These are phyloP conservation scores for Ophiostoma ulmi DNA, from an alignment of 2,329 filamentous ascomycete genomes.

Conservation along the genomic window DNA sequence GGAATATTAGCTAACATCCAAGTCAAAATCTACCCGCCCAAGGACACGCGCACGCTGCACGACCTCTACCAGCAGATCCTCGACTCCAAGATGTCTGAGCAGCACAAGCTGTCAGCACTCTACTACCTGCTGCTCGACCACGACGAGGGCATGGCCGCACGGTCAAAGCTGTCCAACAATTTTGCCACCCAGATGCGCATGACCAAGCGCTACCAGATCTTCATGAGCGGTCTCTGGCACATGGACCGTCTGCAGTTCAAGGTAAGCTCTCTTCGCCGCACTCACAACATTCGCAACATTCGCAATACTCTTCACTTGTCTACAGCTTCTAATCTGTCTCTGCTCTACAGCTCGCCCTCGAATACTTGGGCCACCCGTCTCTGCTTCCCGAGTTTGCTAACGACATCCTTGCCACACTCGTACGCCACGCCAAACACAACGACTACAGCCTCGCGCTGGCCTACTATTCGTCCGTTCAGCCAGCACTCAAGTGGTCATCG, in stretches of 20 bases:
- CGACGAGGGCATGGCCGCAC: slow-evolving; percentile 47
- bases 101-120: slow-evolving; percentile 76
- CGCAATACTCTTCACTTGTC: not conserved
- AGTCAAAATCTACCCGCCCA: slow-evolving; percentile 66
- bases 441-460: slow-evolving; percentile 65
- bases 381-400: slow-evolving; percentile 76
- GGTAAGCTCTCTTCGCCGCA: slow-evolving; percentile 36
- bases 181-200: slow-evolving; percentile 62
- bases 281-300: too few relatives aligned
- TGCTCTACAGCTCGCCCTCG: slow-evolving; percentile 55
- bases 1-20: not conserved
- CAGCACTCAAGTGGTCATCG: slow-evolving; percentile 59
- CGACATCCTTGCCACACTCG: slow-evolving; percentile 68
- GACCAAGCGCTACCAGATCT: slow-evolving; percentile 70
- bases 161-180: slow-evolving; percentile 44
- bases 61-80: slow-evolving; percentile 67
- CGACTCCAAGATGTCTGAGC: slow-evolving; percentile 57
- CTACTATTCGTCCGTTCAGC: slow-evolving; percentile 72
- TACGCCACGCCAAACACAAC: slow-evolving; percentile 53
- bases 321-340: not conserved
- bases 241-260: slow-evolving; percentile 67
- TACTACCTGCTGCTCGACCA: slow-evolving; percentile 81
- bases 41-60: slow-evolving; percentile 60
- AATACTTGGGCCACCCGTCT: slow-evolving; percentile 73
- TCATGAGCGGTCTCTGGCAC: slow-evolving; percentile 77